Base-by-base conservation (phyloP, 768 basidiomycete genomes). In the Pleurotus tuber-regium region DNA sequence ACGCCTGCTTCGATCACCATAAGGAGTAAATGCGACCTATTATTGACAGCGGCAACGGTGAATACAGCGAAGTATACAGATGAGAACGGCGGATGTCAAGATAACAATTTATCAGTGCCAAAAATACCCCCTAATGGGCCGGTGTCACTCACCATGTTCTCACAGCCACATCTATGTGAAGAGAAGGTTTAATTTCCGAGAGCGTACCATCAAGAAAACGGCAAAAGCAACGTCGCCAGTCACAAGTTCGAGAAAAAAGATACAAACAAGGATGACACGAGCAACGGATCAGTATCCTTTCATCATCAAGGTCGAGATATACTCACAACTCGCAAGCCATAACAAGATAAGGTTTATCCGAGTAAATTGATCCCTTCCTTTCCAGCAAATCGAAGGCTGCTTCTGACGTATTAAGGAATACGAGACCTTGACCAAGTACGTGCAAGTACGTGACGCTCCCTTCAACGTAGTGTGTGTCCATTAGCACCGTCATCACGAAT, bases 291-390 rank as follows among this genome's bases (percentile, higher is more conserved):
- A n/a, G n/a, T n/a, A n/a, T n/a, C n/a, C n/a, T n/a, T n/a, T n/a
- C n/a, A n/a, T n/a, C n/a, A n/a, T n/a, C n/a, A n/a, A n/a, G n/a
- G n/a, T n/a, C n/a, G n/a, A n/a, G n/a, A n/a, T n/a, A 21, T 21
- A 80, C 84, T 61, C 59, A 88, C 78, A 89, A 70, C 46, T 90
- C 86, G 19, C 83, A 81, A 11, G 69, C 71, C 88, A 91, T 89
- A 38, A 85, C 72, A 19, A 88, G 69, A 21, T 70, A 67, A 0
- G 86, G 86, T 63, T 85, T 87, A 68, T 89, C 89, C 6, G 87
- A 83, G 63, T 89, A 90, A 24, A 88, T 82, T 7, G 77, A 69
- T 5, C 87, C 85, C 25, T 80, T 77, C 60, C 80, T 85, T 50
- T 90, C 87, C 56, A 92, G 68, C 50, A 92, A 66, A 29, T 89